phyloP scores from a whole-genome alignment of 73 alveolate species.

The Paramecium primaurelia region DNA sequence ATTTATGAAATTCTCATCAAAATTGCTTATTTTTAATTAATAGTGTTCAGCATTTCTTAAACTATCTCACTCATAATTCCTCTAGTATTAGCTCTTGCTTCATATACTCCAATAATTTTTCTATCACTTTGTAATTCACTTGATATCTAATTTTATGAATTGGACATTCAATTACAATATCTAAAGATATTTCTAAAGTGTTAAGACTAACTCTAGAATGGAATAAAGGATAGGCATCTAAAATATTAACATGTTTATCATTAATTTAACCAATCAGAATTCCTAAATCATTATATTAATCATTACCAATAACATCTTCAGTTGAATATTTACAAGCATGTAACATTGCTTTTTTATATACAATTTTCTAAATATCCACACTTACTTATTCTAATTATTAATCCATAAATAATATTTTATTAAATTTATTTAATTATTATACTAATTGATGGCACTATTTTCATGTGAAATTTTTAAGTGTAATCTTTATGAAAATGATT shows the following conservation, averaged over 20 bases:
- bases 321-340: constrained; percentile 18
- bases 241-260: neutral
- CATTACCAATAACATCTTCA: constrained; percentile 26
- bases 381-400: neutral
- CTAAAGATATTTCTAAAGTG: constrained; percentile 1
- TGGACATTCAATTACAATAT: neutral
- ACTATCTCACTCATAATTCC: constrained; percentile 5
- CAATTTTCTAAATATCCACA: constrained; percentile 1
- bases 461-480: neutral
- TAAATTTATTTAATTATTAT: neutral
- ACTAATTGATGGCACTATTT: neutral
- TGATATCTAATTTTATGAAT: neutral
- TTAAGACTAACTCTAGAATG: neutral
- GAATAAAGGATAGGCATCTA: constrained; percentile 17
- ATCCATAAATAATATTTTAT: constrained; percentile 22
- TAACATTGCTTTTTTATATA: constrained; percentile 10
- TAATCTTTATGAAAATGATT: too few species aligned
- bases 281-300: neutral
- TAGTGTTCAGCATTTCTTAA: neutral
- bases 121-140: neutral
- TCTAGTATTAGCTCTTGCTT: constrained; percentile 16
- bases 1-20: neutral
- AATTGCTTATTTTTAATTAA: neutral
- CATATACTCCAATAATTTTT: constrained; percentile 30
- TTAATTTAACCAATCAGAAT: constrained; percentile 1